Percentiles rank a stretch among this genome's conserved stretches.
These are phyloP conservation scores for Leccinum fuscescens DNA, from an alignment of 1,284 basidiomycete genomes.

Conservation along the genomic window DNA sequence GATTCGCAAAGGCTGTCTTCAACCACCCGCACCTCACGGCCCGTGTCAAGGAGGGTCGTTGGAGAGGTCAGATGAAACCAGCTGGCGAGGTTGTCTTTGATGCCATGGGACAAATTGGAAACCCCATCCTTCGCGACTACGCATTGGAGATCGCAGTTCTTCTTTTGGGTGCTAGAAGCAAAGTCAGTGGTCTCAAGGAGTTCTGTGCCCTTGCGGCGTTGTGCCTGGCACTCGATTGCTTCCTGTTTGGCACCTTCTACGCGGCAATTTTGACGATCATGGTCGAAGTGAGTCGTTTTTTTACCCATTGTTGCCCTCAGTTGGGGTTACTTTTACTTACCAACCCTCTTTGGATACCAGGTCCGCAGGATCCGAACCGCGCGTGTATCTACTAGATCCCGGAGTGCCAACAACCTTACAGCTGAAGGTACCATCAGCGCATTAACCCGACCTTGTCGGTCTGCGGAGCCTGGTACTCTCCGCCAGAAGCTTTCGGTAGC, in stretches of 20 bases:
- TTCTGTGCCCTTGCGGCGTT: slow-evolving; percentile 94
- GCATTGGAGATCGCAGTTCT: slow-evolving; percentile 90
- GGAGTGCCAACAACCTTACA: slow-evolving; percentile 32
- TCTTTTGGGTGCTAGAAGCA: slow-evolving; percentile 82
- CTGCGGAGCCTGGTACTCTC: slow-evolving; percentile 28
- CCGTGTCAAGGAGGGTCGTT: slow-evolving; percentile 46
- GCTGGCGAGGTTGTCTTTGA: slow-evolving; percentile 84
- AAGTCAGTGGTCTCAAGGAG: slow-evolving; percentile 88
- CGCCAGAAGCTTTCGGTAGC: slow-evolving; percentile 48
- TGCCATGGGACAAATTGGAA: slow-evolving; percentile 77
- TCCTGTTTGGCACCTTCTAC: slow-evolving; percentile 90
- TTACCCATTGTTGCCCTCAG: background rate
- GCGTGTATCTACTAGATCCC: slow-evolving; percentile 41
- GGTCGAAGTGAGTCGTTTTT: slow-evolving; percentile 72
- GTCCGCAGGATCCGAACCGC: slow-evolving; percentile 51
- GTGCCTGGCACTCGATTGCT: slow-evolving; percentile 82
- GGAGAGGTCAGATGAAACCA: slow-evolving; percentile 60
- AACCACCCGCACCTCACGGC: slow-evolving; percentile 74
- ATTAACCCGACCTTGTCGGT: slow-evolving; percentile 24
- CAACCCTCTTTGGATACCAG: slow-evolving; percentile 23
- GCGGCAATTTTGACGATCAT: slow-evolving; percentile 88
- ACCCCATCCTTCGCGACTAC: slow-evolving; percentile 89
- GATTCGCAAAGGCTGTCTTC: slow-evolving; percentile 89
- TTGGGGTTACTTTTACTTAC: slow-evolving; percentile 9
- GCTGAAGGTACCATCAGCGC: slow-evolving; percentile 34